These are phyloP conservation scores for Coniochaeta hoffmannii DNA, from an alignment of 2,329 filamentous ascomycete species.

Conservation along the genomic window DNA sequence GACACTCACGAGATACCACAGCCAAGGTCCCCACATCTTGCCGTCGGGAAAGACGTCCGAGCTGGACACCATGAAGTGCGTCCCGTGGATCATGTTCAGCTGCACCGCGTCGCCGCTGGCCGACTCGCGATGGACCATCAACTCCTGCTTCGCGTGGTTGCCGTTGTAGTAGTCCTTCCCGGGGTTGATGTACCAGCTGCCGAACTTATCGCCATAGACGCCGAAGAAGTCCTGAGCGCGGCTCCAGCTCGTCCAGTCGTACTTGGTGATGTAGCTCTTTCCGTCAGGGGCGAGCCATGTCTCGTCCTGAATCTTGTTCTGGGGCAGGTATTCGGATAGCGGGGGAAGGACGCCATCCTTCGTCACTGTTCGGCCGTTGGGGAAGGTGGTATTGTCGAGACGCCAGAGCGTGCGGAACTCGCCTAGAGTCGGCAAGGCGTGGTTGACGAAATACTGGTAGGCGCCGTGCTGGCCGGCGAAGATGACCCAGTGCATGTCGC, in stretches of 20 bases:
- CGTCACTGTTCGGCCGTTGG: constrained; percentile 34
- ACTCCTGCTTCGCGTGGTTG: constrained; percentile 43
- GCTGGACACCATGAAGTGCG: constrained; percentile 32
- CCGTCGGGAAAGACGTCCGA: constrained; percentile 28
- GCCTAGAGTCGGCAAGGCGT: constrained; percentile 35
- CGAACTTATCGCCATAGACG: constrained; percentile 36
- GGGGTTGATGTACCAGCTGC: constrained; percentile 43
- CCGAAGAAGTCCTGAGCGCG: constrained; percentile 38
- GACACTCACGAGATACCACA: constrained; percentile 28
- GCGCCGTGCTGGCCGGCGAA: constrained; percentile 39
- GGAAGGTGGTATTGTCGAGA: constrained; percentile 39
- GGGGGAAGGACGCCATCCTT: constrained; percentile 37
- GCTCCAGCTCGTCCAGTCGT: constrained; percentile 27
- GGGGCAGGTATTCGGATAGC: constrained; percentile 30
- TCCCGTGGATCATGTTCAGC: constrained; percentile 47
- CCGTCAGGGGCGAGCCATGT: constrained; percentile 41
- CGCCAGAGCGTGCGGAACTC: constrained; percentile 43
- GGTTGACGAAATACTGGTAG: constrained; percentile 49
- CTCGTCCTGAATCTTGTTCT: constrained; percentile 45
- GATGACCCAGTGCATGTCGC: constrained; percentile 46
- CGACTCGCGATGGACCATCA: constrained; percentile 44
- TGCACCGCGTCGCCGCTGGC: constrained; percentile 42
- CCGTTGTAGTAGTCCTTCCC: constrained; percentile 46
- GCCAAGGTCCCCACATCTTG: constrained; percentile 36
- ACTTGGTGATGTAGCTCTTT: constrained; percentile 41